Base-by-base conservation (phyloP, 345 rosid genomes). In the Ceriops tagal region DNA sequence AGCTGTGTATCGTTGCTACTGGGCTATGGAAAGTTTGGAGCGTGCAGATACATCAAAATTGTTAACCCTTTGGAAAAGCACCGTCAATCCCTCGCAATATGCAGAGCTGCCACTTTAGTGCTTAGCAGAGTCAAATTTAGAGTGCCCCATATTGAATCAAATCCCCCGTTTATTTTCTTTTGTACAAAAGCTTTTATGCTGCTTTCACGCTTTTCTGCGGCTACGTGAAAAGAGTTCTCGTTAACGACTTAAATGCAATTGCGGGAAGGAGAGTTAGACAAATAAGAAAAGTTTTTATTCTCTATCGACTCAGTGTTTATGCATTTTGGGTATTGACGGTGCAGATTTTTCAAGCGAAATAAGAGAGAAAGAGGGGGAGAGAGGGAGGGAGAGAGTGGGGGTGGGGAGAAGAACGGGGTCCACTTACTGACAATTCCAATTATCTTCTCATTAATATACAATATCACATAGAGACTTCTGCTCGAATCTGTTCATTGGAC, bases 361-460 rank as follows among this genome's bases (percentile, higher is more conserved):
- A 7, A 56, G 59, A 55, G 9, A 27, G 1, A 22, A 5, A 8
- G 9, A 4, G 24, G 8, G 58, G 8, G 58, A 55, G 21, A 26
- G 9, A 4, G 24, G 8, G 58, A 21, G 58, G 22, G 21, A 26
- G 1, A 8, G 16, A 3, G 4, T 1, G 4, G 30, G 59, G 22
- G 13, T 6, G 53, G 3, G 32, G 1, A 3, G 8, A 24, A 39
- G 28, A n/a, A 26, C 8, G 8, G 64, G 69, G 69, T 22, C 64
- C 64, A 65, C 58, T 16, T 57, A 3, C 39, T 56, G 35, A 28
- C 32, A 6, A 30, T 7, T 64, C 20, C 57, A 64, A 15, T 64
- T 58, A 57, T 63, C 57, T 55, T 9, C 8, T 53, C 57, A 27
- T 46, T 62, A 53, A 24, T 53, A 62, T 26, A 71, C 28, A 62